A percentile compares a stretch with the other conserved stretches of the same genome.
These are phyloP conservation scores for Neoconidiobolus thromboides DNA, from an alignment of 371 early-diverging fungal genomes.

Conservation along the genomic window DNA sequence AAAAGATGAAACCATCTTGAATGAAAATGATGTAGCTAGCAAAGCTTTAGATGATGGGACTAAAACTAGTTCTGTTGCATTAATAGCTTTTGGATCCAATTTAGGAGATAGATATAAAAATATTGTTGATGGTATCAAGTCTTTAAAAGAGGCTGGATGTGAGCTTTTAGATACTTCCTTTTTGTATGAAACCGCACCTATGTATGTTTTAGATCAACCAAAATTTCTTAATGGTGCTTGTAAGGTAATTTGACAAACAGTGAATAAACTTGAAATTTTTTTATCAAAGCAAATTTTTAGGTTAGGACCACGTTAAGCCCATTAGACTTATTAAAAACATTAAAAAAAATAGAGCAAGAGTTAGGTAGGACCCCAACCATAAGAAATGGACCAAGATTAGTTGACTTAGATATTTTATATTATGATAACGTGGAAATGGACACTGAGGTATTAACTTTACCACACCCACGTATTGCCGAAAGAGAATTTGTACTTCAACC, in stretches of 20 bases:
- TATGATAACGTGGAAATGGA: slow-evolving; percentile 62
- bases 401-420: slow-evolving; percentile 89
- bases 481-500: slow-evolving; percentile 90
- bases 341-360: slow-evolving; percentile 65
- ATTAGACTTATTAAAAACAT: slow-evolving; percentile 38
- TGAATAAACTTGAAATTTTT: not conserved
- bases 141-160: slow-evolving; percentile 29
- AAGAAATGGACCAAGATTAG: slow-evolving; percentile 77
- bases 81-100: slow-evolving; percentile 85
- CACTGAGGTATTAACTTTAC: slow-evolving; percentile 55
- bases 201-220: slow-evolving; percentile 89
- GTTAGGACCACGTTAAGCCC: slow-evolving; percentile 57
- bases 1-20: no score
- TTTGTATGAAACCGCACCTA: slow-evolving; percentile 88
- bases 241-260: slow-evolving; percentile 32
- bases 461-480: slow-evolving; percentile 75
- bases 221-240: slow-evolving; percentile 75
- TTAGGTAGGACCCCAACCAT: slow-evolving; percentile 52
- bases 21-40: not conserved
- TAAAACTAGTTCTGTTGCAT: slow-evolving; percentile 21
- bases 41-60: not conserved
- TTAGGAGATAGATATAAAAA: slow-evolving; percentile 64
- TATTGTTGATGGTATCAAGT: slow-evolving; percentile 50
- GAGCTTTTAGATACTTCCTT: slow-evolving; percentile 81
- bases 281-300: slow-evolving; percentile 12